Evolutionary conservation across 148 eudicot species (phyloP).

Genomic region (Limonium bicolor): DNA sequence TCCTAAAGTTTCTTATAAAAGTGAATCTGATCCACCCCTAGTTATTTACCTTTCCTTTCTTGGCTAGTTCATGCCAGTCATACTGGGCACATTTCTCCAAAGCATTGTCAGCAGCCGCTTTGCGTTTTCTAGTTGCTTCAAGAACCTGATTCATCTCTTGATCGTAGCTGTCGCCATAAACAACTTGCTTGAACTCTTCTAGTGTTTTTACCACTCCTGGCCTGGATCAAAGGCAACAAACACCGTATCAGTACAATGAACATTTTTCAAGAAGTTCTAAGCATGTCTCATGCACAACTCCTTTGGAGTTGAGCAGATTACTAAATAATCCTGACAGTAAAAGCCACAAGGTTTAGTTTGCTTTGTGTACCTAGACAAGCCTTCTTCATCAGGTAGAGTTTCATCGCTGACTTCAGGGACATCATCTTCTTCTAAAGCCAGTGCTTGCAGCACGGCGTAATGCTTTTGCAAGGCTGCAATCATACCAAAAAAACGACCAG

Average conservation of each 20-base stretch:
- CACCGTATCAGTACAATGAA: background rate
- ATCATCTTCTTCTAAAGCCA: conserved; percentile 91
- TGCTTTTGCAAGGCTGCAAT: conserved; percentile 88
- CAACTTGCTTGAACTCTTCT: conserved; percentile 73
- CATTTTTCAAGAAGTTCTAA: background rate
- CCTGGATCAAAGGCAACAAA: conserved; percentile 23
- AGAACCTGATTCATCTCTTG: conserved; percentile 18
- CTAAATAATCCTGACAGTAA: too few relatives aligned
- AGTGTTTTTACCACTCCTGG: conserved; percentile 63
- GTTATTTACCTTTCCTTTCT: conserved; percentile 54
- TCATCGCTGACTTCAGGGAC: conserved; percentile 84
- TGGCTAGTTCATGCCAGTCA: conserved; percentile 86
- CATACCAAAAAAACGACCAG: background rate
- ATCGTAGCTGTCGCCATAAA: conserved; percentile 59
- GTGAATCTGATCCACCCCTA: background rate
- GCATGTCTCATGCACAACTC: background rate
- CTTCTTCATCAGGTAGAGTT: conserved; percentile 92
- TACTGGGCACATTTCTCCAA: conserved; percentile 39
- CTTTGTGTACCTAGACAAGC: conserved; percentile 56
- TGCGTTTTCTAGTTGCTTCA: conserved; percentile 58
- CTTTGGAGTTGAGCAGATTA: too few relatives aligned
- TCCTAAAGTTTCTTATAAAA: background rate
- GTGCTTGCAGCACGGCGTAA: conserved; percentile 83
- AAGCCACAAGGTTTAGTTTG: too few relatives aligned
- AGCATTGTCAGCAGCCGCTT: conserved; percentile 56